Evolutionary conservation across 805 yeast species (phyloP), one percentile per base, ranked within the genome.

Genomic region (Metschnikowia shivogae): DNA sequence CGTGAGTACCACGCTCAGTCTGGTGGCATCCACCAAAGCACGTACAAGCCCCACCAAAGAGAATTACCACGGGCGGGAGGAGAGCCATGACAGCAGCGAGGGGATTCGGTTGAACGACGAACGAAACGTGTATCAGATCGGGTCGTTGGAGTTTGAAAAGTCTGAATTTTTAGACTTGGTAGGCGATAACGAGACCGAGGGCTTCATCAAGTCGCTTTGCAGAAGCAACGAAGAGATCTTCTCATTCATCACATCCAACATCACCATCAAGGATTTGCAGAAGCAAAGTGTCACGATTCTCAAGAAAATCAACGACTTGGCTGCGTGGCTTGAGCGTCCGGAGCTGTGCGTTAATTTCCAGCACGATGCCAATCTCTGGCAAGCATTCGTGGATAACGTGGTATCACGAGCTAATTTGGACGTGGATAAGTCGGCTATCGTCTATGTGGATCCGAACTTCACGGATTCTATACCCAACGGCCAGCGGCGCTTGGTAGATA

Each of bases 81-180:
- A 42, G 22, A 43, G 44, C 36, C 46, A 30, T 26, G 50, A 41
- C 30, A 46, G 52, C 32, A 45, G 43, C 5, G 63, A 63, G 1
- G 64, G 56, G 12, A 51, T 60, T 8, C 54, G 44, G 14, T 45
- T 63, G 34, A 58, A 62, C 38, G 55, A 56, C 20, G 66, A 59
- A 33, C 52, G 59, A 6, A 63, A 64, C 39, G 69, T 64, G 6
- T 71, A 70, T 53, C 70, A 71, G 46, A 72, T 72, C 22, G 76
- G 76, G n/a, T 68, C 75, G 3, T 55, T 72, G 24, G 80, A 74
- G 45, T 71, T 75, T 53, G 79, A 76, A 49, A 77, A 78, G 46
- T 65, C 76, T 2, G 83, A 79, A 42, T 73, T 81, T 51, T 49
- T 60, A 35, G 61, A 60, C 32, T 43, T 61, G 39, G 63, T 54